Percentiles rank a stretch among this genome's conserved stretches.
Evolutionary conservation across 2,329 filamentous ascomycete genomes (phyloP).

Genomic region (Trichoderma sp.): DNA sequence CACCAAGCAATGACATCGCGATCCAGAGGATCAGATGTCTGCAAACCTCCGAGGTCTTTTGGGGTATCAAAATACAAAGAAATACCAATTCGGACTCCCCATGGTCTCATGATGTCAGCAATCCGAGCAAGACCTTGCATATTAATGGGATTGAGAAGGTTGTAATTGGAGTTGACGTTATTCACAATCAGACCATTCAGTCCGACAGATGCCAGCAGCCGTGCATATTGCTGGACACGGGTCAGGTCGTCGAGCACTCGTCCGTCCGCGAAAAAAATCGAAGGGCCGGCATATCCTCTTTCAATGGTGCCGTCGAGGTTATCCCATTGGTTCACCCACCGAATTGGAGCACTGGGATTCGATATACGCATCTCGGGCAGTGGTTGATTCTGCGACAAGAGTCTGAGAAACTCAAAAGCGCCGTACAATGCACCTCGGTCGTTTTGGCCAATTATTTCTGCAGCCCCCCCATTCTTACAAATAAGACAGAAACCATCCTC

Average conservation of each 20-base stretch:
- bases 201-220: neutral
- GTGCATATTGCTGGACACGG: neutral
- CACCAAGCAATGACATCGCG: neutral
- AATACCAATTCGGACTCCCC: conserved; percentile 4
- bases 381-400: neutral
- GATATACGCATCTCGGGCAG: neutral
- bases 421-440: conserved; percentile 12
- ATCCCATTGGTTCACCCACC: conserved; percentile 4
- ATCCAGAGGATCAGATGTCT: neutral
- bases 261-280: neutral
- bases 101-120: neutral
- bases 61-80: neutral
- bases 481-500: neutral
- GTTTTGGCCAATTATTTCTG: conserved; percentile 4
- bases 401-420: conserved; percentile 2
- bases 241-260: neutral
- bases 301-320: neutral
- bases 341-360: neutral
- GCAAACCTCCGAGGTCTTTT: neutral
- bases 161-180: conserved; percentile 3
- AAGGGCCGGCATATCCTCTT: neutral
- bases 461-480: neutral
- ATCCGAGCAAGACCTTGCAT: neutral
- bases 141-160: neutral
- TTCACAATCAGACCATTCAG: conserved; percentile 1